Conservation (phyloP, 441 rosid genomes). For the Erodium chrysanthum region DNA sequence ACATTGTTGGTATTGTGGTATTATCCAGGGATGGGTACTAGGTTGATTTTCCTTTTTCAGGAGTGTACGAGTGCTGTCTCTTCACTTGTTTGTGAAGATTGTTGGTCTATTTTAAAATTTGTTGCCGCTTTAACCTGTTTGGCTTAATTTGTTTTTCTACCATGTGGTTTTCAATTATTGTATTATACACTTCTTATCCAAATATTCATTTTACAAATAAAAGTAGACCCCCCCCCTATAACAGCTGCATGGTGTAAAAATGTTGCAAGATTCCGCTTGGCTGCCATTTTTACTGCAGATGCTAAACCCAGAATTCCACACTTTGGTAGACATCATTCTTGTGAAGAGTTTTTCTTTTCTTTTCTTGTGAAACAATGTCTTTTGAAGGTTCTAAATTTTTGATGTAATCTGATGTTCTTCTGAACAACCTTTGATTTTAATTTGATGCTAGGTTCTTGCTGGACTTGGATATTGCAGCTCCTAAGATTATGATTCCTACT, state of each 20-base stretch:
- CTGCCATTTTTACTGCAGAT: background rate
- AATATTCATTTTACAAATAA: background rate
- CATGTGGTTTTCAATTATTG: background rate
- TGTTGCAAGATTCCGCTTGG: background rate
- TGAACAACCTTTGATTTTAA: conserved; percentile 12
- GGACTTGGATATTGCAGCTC: conserved; percentile 98
- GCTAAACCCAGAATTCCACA: background rate
- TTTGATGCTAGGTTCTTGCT: conserved; percentile 62
- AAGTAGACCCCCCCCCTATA: background rate
- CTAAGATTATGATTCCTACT: conserved; percentile 94
- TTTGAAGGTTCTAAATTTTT: background rate
- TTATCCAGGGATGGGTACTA: background rate
- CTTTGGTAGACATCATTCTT: background rate
- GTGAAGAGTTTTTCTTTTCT: background rate
- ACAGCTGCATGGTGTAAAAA: background rate
- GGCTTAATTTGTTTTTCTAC: background rate
- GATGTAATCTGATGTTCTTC: background rate
- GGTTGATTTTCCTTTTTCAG: background rate
- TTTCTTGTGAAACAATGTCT: background rate
- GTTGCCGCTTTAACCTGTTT: background rate
- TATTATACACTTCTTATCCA: background rate
- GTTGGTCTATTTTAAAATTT: background rate
- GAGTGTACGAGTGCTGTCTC: background rate
- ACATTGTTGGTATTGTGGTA: background rate
- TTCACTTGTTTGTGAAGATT: background rate